phyloP scores from a whole-genome alignment of 495 filamentous ascomycete species.

The Oidiodendron maius region DNA sequence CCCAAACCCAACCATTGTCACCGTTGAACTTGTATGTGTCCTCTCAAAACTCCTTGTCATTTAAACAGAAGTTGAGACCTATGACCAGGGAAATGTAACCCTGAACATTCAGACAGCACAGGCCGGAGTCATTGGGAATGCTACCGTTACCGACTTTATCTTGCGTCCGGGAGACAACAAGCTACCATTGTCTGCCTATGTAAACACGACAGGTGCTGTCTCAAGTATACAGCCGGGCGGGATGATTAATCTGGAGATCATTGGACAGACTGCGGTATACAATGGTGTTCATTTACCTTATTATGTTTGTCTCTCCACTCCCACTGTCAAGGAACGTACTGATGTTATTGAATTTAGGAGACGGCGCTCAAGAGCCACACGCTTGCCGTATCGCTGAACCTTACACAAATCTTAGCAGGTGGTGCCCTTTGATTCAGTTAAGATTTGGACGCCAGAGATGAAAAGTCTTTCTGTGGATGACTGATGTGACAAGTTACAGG shows the following conservation, averaged over 20 bases:
- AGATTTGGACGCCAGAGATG: no score
- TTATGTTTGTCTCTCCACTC: constrained; percentile 44
- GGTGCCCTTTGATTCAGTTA: no score
- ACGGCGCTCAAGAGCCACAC: no score
- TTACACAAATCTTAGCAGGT: no score
- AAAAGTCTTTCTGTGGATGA: no score
- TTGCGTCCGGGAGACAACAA: constrained; percentile 37
- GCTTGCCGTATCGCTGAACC: no score
- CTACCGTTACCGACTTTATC: constrained; percentile 29
- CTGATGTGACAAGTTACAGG: no score
- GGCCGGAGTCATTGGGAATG: constrained; percentile 19
- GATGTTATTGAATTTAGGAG: no score
- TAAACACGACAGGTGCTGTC: constrained; percentile 12
- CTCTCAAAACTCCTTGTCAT: constrained; percentile 7
- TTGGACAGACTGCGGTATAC: constrained; percentile 11
- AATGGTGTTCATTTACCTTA: constrained; percentile 17
- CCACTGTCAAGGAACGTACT: no score
- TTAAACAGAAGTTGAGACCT: background rate
- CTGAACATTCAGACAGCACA: constrained; percentile 27
- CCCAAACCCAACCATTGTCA: constrained; percentile 64
- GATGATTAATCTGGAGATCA: constrained; percentile 9
- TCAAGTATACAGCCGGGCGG: constrained; percentile 5
- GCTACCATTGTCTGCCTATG: constrained; percentile 24
- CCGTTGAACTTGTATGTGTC: constrained; percentile 52
- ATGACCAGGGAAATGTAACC: constrained; percentile 30